Evolutionary conservation across 306 rosid species (phyloP).

Genomic region (Canavalia ensiformis): DNA sequence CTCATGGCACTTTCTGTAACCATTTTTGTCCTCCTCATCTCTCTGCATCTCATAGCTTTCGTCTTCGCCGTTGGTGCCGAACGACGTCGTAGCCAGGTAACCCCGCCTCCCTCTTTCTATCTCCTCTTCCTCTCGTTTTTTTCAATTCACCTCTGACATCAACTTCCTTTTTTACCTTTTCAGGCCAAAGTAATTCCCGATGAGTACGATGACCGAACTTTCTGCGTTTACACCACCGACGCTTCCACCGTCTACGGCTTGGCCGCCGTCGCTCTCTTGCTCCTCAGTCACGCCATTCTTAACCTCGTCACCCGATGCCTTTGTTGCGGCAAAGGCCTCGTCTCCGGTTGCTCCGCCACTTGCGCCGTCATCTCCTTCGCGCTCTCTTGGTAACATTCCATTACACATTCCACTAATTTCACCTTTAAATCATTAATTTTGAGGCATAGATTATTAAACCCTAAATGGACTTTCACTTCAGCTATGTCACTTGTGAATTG

Average conservation of each 20-base stretch:
- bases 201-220: conserved; percentile 75
- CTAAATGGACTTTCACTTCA: neutral
- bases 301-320: conserved; percentile 86
- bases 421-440: neutral
- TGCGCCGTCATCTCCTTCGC: conserved; percentile 74
- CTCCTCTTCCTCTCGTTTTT: neutral
- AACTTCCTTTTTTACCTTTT: neutral
- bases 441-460: neutral
- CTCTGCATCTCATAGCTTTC: conserved; percentile 89
- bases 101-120: neutral
- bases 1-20: conserved; percentile 77
- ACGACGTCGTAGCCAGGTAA: conserved; percentile 84
- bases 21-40: conserved; percentile 60
- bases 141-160: neutral
- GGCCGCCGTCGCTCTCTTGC: conserved; percentile 69
- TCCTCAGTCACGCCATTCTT: conserved; percentile 74
- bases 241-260: conserved; percentile 94
- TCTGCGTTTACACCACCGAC: conserved; percentile 79
- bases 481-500: neutral
- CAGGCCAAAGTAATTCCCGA: conserved; percentile 78
- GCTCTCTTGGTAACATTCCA: conserved; percentile 71
- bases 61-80: conserved; percentile 93
- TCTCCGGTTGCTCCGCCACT: conserved; percentile 71
- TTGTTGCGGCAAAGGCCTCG: conserved; percentile 90
- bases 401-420: neutral